Evolutionary conservation across 208 protist genomes (phyloP), one percentile per base, ranked within the genome.

Genomic region (Leishmania tropica): DNA sequence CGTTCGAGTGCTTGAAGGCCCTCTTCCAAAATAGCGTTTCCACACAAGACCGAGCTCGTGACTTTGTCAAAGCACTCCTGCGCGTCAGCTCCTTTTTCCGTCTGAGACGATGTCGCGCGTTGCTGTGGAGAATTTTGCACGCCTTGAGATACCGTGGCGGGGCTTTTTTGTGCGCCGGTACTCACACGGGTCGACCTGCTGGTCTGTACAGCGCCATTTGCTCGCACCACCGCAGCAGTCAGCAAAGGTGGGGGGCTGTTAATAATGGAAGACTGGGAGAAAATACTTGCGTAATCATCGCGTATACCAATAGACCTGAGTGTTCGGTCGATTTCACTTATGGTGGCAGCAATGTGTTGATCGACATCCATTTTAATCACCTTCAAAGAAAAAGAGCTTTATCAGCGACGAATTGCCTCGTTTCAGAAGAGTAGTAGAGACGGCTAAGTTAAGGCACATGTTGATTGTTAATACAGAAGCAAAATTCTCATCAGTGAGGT

Each of bases 241-340:
- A 62, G 2, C 1, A 7, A 17, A 67, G 56, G 2, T 47, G 19
- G 24, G 40, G 31, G 56, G 10, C 17, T 67, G 42, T 10, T 65
- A 11, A 21, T 11, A 17, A 71, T 15, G 15, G 24, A 77, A 1
- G 68, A 11, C 17, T 42, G 40, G 42, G 2, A 21, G 17, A 21
- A 24, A 5, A 60, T 42, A 11, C 40, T 24, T 28, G 28, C 0
- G 28, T 4, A 54, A 42, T 80, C 76, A 24, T 85, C 60, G 11
- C 47, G 82, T 68, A 81, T 47, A 11, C 78, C 82, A 8, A 85
- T 54, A 24, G 73, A 78, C n/a, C 56, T 73, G 13, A 85, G 45
- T 51, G 78, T 81, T 81, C 82, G 70, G 64, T 85, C 82, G 31
- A 85, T 85, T 79, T 81, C 82, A 54, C 64, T 79, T 10, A 85